A percentile compares a stretch with the other conserved stretches of the same genome.
Evolutionary conservation across 345 rosid genomes (phyloP).

Genomic region (Euclidium syriacum): DNA sequence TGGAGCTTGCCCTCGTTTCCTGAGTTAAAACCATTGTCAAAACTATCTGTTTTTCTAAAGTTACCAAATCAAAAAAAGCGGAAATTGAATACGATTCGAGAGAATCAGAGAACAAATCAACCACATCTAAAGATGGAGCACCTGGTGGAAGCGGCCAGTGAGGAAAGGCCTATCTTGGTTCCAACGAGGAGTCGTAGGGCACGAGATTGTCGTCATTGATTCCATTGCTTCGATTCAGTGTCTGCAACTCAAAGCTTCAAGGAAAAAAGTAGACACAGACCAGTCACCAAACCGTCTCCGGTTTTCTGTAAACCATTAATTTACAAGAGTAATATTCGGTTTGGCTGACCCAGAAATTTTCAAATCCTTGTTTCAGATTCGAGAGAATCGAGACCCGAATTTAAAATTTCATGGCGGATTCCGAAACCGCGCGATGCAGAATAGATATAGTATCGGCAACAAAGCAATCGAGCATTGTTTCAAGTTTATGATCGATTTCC

Average conservation of each 20-base stretch:
- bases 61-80: not conserved
- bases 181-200: conserved; percentile 90
- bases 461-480: not conserved
- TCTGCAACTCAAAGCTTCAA: conserved; percentile 4
- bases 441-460: not conserved
- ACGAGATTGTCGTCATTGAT: conserved; percentile 33
- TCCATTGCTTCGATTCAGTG: conserved; percentile 32
- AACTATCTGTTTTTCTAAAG: not conserved
- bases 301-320: conserved; percentile 11
- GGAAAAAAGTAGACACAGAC: not conserved
- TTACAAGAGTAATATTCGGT: not conserved
- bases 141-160: conserved; percentile 89
- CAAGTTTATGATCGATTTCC: not conserved
- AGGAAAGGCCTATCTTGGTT: conserved; percentile 85
- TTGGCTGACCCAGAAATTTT: not conserved
- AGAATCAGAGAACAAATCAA: not conserved
- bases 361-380: not conserved
- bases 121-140: conserved; percentile 6
- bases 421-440: not conserved
- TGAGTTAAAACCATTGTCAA: conserved; percentile 22
- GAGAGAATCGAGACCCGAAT: not conserved
- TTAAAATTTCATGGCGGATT: conserved; percentile 6
- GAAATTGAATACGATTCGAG: not conserved
- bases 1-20: conserved; percentile 62
- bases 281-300: not conserved